Base-by-base conservation (phyloP, 1,284 basidiomycete genomes). In the Trichosporon sp. region DNA sequence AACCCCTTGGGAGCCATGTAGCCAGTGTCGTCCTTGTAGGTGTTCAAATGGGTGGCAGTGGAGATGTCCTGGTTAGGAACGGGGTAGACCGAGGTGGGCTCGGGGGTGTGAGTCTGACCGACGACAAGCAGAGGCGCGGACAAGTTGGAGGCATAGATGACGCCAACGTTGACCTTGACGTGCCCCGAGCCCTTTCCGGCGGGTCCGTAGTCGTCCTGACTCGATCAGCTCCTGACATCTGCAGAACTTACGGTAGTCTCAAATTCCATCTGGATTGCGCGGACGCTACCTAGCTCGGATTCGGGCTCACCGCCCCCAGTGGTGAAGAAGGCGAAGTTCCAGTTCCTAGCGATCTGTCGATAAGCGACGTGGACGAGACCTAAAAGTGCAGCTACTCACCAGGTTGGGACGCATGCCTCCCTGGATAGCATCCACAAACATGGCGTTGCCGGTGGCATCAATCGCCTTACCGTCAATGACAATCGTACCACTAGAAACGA, bases 381-480 rank as follows among this genome's bases (percentile, higher is more conserved):
- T n/a, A n/a, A n/a, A n/a, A n/a, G n/a, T n/a, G n/a, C n/a, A n/a
- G n/a, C n/a, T n/a, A 70, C 78, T 65, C 34, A 81, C 87, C 62
- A 94, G 85, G 80, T 99, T 93, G 61, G 95, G 93, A 10, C 94
- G 87, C 93, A 99, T 97, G 33, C 68, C 68, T 73, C 95, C 95
- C 80, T 99, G 96, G 78, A 99, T 95, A 29, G 96, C 95, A 79
- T 96, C 92, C 23, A 96, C 86, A 76, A 97, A 90, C 88, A 94
- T 91, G 37, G 91, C 95, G n/a, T 87, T 83, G 46, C 92, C 94
- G 36, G 86, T 83, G 46, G 88, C 83, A 40, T 86, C 77, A 64
- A 86, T 81, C 16, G 89, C 87, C 60, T 85, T 81, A 36, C 93
- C 94, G 56, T 88, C 85, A 70, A 85, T 78, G 63, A 92, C 85